phyloP scores from a whole-genome alignment of 2,329 filamentous ascomycete genomes.

The Fusarium sp. region DNA sequence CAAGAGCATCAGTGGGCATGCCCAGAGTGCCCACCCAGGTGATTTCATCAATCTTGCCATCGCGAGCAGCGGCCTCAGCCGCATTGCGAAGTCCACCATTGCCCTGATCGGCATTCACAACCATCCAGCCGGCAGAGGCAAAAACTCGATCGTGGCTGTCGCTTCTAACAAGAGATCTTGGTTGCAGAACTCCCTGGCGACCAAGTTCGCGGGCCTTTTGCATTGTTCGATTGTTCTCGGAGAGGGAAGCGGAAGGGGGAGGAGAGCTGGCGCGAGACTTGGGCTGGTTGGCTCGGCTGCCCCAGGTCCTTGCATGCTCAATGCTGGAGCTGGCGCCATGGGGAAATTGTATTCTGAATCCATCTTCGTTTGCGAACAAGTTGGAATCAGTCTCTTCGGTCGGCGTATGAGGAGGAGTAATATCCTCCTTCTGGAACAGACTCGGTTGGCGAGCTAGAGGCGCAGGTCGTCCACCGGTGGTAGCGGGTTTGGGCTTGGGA shows the following conservation, averaged over 20 bases:
- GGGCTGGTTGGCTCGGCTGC: conserved; percentile 80
- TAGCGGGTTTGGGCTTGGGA: conserved; percentile 5
- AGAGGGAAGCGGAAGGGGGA: conserved; percentile 79
- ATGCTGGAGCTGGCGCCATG: conserved; percentile 70
- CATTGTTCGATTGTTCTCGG: conserved; percentile 72
- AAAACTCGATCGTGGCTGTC: conserved; percentile 78
- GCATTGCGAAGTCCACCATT: conserved; percentile 94
- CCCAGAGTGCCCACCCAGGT: conserved; percentile 94
- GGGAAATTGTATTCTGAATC: conserved; percentile 68
- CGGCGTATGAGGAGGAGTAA: conserved; percentile 69
- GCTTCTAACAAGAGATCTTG: conserved; percentile 64
- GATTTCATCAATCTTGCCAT: conserved; percentile 77
- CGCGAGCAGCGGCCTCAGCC: conserved; percentile 79
- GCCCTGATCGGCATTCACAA: conserved; percentile 88
- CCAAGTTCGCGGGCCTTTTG: conserved; percentile 70
- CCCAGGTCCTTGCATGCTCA: conserved; percentile 82
- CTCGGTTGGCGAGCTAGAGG: conserved; percentile 60
- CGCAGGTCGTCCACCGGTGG: conserved; percentile 42
- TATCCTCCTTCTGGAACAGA: conserved; percentile 64
- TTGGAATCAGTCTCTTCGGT: conserved; percentile 59
- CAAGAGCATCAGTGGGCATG: conserved; percentile 90
- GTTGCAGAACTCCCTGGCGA: conserved; percentile 69
- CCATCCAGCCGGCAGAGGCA: conserved; percentile 82
- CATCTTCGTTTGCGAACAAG: conserved; percentile 70
- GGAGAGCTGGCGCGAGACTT: conserved; percentile 79